Evolutionary conservation across 192 early-diverging fungal genomes (phyloP).

Genomic region (Backusella circina): DNA sequence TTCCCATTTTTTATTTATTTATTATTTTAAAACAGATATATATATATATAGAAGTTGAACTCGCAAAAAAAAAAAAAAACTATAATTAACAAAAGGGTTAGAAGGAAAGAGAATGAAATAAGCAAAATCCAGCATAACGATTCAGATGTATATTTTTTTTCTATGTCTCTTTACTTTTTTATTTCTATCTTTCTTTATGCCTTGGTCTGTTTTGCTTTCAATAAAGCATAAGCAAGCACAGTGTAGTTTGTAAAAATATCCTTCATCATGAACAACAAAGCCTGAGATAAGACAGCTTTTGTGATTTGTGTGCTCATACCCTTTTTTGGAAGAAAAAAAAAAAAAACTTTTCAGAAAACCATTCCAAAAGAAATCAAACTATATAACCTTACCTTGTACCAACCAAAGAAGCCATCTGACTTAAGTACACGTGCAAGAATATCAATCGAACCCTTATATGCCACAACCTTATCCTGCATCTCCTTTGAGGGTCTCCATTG

Average conservation of each 20-base stretch:
- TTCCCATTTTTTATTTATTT: not conserved
- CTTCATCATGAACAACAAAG: conserved; percentile 95
- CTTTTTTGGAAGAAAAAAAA: conserved; percentile 31
- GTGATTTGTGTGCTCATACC: conserved; percentile 97
- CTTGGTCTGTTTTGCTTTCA: not conserved
- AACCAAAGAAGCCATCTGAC: conserved; percentile 82
- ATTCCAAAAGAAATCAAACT: not conserved
- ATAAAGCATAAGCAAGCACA: not conserved
- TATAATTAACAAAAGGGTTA: not conserved
- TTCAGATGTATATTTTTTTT: not conserved
- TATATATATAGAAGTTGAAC: not conserved
- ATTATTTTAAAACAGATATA: not conserved
- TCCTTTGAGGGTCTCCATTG: conserved; percentile 86
- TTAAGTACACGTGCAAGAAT: conserved; percentile 78
- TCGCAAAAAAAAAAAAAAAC: not conserved
- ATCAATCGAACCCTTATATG: conserved; percentile 82
- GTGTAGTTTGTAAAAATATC: conserved; percentile 84
- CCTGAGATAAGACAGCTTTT: conserved; percentile 97
- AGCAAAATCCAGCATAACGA: not conserved
- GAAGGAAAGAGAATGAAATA: not conserved
- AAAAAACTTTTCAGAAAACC: not conserved
- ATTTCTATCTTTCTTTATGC: not conserved
- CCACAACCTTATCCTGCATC: conserved; percentile 42
- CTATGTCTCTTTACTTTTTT: not conserved
- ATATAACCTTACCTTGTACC: conserved; percentile 76